Percentiles rank a stretch among this genome's conserved stretches.
Evolutionary conservation across 2,329 filamentous ascomycete genomes (phyloP).

Genomic region (Trichoderma cornu-damae): DNA sequence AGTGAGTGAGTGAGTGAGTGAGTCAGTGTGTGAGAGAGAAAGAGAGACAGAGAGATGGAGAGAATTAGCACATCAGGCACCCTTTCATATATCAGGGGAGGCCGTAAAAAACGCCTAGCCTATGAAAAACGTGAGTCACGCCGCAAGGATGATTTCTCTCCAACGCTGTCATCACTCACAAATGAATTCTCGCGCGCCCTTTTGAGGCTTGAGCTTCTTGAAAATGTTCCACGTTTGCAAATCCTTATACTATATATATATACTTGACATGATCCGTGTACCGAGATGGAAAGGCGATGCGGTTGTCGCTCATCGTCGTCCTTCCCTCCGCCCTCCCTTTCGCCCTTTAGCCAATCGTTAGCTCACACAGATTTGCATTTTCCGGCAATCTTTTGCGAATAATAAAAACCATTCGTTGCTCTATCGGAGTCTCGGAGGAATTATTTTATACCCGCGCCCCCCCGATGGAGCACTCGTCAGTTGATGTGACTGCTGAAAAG

Average conservation of each 20-base stretch:
- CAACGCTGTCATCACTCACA: not conserved
- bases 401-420: not conserved
- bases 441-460: not conserved
- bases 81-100: too few relatives aligned
- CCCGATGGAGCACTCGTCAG: not conserved
- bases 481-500: not conserved
- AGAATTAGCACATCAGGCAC: not conserved
- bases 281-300: not conserved
- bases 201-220: not conserved
- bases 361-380: not conserved
- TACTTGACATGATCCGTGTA: not conserved
- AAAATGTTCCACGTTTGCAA: too few relatives aligned
- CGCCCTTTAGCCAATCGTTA: not conserved
- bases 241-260: too few relatives aligned
- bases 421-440: not conserved
- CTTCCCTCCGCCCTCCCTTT: too few relatives aligned
- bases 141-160: not conserved
- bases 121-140: constrained; percentile 2
- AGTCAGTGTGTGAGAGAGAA: too few relatives aligned
- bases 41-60: too few relatives aligned
- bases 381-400: not conserved
- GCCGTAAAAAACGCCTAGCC: constrained; percentile 9
- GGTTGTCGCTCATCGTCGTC: not conserved
- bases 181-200: too few relatives aligned
- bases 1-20: too few relatives aligned